These are phyloP conservation scores for Cyberlindnera euphorbiae DNA, from an alignment of 805 yeast species.

Conservation along the genomic window DNA sequence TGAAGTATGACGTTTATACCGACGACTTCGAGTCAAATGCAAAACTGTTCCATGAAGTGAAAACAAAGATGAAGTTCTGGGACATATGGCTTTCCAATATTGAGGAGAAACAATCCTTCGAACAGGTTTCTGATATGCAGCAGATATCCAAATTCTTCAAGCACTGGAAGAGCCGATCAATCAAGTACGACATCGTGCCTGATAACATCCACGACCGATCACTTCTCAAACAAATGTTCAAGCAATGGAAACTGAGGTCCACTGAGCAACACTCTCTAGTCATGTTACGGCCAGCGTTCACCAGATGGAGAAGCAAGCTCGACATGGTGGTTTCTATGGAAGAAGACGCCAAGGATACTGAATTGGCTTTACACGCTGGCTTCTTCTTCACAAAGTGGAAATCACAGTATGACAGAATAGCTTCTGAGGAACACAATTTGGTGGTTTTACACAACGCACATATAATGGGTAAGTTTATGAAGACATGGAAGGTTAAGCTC, in stretches of 20 bases:
- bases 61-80: slow-evolving; percentile 14
- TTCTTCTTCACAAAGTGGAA: slow-evolving; percentile 25
- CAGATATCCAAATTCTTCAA: slow-evolving; percentile 12
- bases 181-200: slow-evolving; percentile 1
- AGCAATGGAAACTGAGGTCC: slow-evolving; percentile 12
- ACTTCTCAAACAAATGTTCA: slow-evolving; percentile 4
- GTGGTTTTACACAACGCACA: background rate
- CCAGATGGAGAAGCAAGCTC: slow-evolving; percentile 12
- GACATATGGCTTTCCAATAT: slow-evolving; percentile 20
- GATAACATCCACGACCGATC: slow-evolving; percentile 4
- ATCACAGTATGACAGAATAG: background rate
- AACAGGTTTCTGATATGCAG: slow-evolving; percentile 14
- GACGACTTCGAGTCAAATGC: slow-evolving; percentile 22
- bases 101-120: slow-evolving; percentile 7
- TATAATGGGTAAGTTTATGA: slow-evolving; percentile 1
- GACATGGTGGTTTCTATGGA: background rate
- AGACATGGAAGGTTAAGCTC: slow-evolving; percentile 10
- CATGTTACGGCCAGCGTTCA: background rate
- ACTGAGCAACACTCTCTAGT: background rate
- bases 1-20: slow-evolving; percentile 11
- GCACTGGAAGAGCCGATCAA: slow-evolving; percentile 14
- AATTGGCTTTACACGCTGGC: slow-evolving; percentile 22
- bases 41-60: slow-evolving; percentile 12
- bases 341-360: slow-evolving; percentile 14
- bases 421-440: slow-evolving; percentile 1